phyloP scores from a whole-genome alignment of 176 grass and related monocot species.

The Thinopyrum elongatum region DNA sequence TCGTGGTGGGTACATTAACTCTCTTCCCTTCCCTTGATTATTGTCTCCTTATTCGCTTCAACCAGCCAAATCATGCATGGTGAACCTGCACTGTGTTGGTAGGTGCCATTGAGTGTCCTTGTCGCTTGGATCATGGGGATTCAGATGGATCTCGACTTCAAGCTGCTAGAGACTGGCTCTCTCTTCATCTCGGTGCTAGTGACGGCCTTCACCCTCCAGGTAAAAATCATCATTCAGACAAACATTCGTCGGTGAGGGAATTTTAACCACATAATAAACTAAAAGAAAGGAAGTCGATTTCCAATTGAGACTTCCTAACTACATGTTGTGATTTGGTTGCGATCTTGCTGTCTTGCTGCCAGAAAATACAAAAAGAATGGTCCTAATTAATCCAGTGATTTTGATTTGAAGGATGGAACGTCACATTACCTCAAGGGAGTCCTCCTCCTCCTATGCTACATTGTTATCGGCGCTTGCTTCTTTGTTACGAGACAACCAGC shows the following conservation, averaged over 20 bases:
- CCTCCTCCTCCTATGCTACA: conserved; percentile 75
- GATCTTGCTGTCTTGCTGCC: background rate
- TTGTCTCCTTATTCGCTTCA: background rate
- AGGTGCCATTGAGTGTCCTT: conserved; percentile 76
- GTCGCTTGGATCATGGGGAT: conserved; percentile 85
- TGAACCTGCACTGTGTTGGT: conserved; percentile 10
- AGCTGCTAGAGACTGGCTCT: conserved; percentile 67
- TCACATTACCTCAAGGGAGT: conserved; percentile 94
- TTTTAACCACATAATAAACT: background rate
- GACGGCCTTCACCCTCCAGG: conserved; percentile 76
- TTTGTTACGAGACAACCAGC: conserved; percentile 59
- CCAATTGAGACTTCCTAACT: background rate
- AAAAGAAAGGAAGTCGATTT: background rate
- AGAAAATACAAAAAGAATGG: no score
- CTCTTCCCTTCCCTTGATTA: background rate
- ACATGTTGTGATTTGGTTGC: background rate
- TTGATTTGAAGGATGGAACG: conserved; percentile 57
- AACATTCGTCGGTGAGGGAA: background rate
- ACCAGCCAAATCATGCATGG: background rate
- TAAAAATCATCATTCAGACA: conserved; percentile 6
- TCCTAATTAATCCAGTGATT: background rate
- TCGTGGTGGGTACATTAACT: conserved; percentile 62
- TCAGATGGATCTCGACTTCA: conserved; percentile 93
- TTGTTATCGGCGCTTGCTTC: conserved; percentile 79
- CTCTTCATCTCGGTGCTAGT: conserved; percentile 76